Conservation (phyloP, 805 yeast genomes). For the Saccharomycopsis babjevae region DNA sequence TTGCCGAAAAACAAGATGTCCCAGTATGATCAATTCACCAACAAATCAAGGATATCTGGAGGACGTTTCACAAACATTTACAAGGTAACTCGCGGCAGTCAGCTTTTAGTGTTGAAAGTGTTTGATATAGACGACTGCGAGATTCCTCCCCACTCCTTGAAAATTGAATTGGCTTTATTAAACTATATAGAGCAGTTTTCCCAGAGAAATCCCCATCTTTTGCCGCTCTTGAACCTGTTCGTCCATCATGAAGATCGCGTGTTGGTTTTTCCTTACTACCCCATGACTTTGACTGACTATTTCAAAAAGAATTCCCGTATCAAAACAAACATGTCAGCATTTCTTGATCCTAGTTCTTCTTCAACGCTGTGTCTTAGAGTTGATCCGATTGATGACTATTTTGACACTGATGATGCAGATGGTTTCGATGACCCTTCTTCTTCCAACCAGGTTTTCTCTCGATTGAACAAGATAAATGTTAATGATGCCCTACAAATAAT, state of each 20-base stretch:
- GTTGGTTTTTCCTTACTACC: constrained; percentile 31
- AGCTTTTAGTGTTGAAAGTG: constrained; percentile 31
- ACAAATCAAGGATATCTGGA: constrained; percentile 25
- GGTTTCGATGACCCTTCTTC: constrained; percentile 1
- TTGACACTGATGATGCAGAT: constrained; percentile 17
- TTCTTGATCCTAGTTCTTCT: not conserved
- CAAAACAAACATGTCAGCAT: constrained; percentile 17
- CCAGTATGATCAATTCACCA: not conserved
- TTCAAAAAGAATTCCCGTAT: constrained; percentile 26
- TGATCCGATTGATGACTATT: constrained; percentile 14
- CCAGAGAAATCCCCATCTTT: not conserved
- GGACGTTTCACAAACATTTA: constrained; percentile 35
- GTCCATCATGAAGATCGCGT: constrained; percentile 26
- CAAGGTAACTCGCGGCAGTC: constrained; percentile 12
- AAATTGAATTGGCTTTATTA: constrained; percentile 33
- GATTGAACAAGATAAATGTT: constrained; percentile 8
- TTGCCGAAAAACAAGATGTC: not conserved
- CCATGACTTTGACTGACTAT: constrained; percentile 26
- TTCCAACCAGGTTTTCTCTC: constrained; percentile 4
- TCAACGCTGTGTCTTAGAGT: not conserved
- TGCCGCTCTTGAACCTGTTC: constrained; percentile 13
- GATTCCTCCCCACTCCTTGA: constrained; percentile 38
- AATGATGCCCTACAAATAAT: constrained; percentile 24
- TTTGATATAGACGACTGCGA: constrained; percentile 35
- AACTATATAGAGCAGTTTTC: constrained; percentile 7